These are phyloP conservation scores for Amaranthus tricolor DNA, from an alignment of 179 eudicot genomes.

Conservation along the genomic window DNA sequence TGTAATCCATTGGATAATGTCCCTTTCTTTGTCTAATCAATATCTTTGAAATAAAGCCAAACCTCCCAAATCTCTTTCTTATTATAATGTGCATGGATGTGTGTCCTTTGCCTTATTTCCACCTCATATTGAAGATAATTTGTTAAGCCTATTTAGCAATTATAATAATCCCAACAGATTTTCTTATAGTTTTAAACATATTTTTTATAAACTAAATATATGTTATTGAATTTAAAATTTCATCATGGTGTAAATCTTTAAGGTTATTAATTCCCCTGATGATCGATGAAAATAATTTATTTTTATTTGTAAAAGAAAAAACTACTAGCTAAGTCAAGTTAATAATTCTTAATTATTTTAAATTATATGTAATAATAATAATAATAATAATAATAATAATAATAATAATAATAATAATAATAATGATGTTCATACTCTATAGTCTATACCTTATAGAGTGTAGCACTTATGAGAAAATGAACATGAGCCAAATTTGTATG, in stretches of 20 bases:
- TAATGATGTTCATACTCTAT: too few species aligned
- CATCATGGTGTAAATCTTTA: neutral
- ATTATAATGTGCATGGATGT: neutral
- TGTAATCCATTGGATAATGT: neutral
- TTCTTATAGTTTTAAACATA: neutral
- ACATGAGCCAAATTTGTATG: too few species aligned
- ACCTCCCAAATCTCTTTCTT: neutral
- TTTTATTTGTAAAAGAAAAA: too few species aligned
- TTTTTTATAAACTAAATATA: neutral
- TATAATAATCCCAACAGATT: neutral
- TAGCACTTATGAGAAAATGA: too few species aligned
- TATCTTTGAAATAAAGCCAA: neutral
- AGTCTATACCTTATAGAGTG: too few species aligned
- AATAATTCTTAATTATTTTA: too few species aligned
- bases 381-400: too few species aligned
- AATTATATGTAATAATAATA: too few species aligned
- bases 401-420: too few species aligned
- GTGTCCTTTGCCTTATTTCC: neutral
- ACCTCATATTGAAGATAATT: constrained; percentile 17
- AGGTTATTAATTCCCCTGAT: neutral
- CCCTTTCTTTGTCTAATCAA: constrained; percentile 4
- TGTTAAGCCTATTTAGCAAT: neutral
- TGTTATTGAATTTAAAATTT: neutral
- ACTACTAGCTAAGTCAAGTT: too few species aligned
- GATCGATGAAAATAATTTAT: neutral